Evolutionary conservation across 495 filamentous ascomycete genomes (phyloP).

Genomic region (Penicillium pancosmium): DNA sequence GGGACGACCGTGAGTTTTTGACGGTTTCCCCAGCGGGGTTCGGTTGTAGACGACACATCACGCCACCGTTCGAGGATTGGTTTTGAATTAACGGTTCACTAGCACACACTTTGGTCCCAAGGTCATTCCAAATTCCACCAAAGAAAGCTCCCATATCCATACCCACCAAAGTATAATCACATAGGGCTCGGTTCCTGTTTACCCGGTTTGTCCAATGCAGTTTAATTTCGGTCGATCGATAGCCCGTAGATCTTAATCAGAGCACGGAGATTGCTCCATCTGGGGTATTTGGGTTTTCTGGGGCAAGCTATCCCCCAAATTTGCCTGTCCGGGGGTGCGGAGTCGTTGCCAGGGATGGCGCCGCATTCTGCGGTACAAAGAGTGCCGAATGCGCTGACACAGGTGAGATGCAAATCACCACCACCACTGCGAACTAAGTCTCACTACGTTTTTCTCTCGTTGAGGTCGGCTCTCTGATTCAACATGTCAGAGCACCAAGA

Average conservation of each 20-base stretch:
- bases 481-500: constrained; percentile 23
- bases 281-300: constrained; percentile 1
- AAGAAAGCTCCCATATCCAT: neutral
- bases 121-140: neutral
- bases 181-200: neutral
- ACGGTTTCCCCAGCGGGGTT: neutral
- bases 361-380: neutral
- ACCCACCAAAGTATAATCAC: neutral
- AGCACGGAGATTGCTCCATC: constrained; percentile 6
- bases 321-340: neutral
- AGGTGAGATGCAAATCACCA: neutral
- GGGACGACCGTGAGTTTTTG: neutral
- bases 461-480: neutral
- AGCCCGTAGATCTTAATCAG: neutral
- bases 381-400: neutral
- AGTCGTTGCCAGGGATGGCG: neutral
- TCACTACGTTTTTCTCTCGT: neutral
- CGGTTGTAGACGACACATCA: constrained; percentile 11
- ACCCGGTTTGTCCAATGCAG: neutral
- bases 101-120: neutral
- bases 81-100: neutral
- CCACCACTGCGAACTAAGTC: no score
- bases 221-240: constrained; percentile 6
- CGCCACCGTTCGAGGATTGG: neutral
- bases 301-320: neutral